Evolutionary conservation across 768 basidiomycete species (phyloP).

Genomic region (Podaxis mareebaensis): DNA sequence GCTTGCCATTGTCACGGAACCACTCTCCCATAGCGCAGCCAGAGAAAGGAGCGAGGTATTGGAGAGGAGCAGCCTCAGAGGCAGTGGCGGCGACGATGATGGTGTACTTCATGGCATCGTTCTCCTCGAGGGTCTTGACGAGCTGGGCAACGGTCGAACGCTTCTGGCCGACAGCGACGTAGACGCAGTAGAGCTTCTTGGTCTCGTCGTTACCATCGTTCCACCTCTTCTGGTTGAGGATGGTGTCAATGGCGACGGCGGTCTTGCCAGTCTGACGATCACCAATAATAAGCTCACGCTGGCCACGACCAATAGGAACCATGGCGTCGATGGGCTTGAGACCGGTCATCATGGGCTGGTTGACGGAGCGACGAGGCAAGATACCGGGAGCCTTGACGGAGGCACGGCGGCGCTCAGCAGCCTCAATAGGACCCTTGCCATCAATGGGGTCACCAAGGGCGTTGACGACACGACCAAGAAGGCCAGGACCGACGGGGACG

Average conservation of each 20-base stretch:
- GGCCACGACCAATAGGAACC: constrained; percentile 99
- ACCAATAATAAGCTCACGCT: constrained; percentile 99
- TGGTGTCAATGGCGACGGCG: constrained; percentile 99
- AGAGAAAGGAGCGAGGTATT: constrained; percentile 99
- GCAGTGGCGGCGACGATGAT: constrained; percentile 99
- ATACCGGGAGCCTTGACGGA: constrained; percentile 99
- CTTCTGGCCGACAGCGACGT: constrained; percentile 99
- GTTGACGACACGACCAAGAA: constrained; percentile 99
- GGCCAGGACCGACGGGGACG: constrained; percentile 95
- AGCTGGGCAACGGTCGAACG: constrained; percentile 99
- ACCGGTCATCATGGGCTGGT: constrained; percentile 99
- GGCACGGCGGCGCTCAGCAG: constrained; percentile 93
- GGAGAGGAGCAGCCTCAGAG: constrained; percentile 97
- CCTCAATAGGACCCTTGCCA: constrained; percentile 96
- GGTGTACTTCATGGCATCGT: constrained; percentile 99
- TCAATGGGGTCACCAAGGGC: constrained; percentile 99
- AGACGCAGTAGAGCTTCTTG: constrained; percentile 99
- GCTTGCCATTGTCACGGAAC: constrained; percentile 99
- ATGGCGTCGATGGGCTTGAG: constrained; percentile 99
- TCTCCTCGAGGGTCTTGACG: constrained; percentile 99
- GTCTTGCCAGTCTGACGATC: constrained; percentile 99
- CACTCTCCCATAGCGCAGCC: constrained; percentile 99
- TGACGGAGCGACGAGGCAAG: constrained; percentile 97
- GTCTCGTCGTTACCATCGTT: constrained; percentile 96
- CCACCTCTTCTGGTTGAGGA: constrained; percentile 99